These are phyloP conservation scores for Juncus inflexus DNA, from an alignment of 176 grass and related monocot genomes.

Conservation along the genomic window DNA sequence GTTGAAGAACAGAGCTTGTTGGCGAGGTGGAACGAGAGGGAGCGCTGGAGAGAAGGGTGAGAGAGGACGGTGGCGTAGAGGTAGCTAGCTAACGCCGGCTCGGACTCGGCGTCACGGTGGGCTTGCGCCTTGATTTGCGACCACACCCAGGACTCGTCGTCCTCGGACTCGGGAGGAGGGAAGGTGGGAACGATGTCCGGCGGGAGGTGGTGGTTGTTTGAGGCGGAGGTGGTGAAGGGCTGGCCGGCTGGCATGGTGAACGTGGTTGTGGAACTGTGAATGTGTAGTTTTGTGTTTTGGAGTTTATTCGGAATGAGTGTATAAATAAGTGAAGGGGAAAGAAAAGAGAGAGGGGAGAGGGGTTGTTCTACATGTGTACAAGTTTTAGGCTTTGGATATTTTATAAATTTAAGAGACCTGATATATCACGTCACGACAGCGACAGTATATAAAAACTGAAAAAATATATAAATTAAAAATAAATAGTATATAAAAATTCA, in stretches of 20 bases:
- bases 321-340: background rate
- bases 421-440: background rate
- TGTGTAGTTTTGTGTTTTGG: constrained; percentile 17
- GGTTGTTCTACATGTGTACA: too few relatives aligned
- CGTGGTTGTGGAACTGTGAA: background rate
- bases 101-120: constrained; percentile 71
- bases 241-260: constrained; percentile 47
- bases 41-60: constrained; percentile 59
- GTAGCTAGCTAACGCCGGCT: constrained; percentile 76
- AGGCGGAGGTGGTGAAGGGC: constrained; percentile 9
- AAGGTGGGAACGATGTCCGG: constrained; percentile 34
- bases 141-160: constrained; percentile 80
- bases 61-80: constrained; percentile 92
- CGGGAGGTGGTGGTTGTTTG: constrained; percentile 28
- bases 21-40: constrained; percentile 89
- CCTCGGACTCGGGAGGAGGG: constrained; percentile 68
- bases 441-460: too few relatives aligned
- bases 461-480: too few relatives aligned
- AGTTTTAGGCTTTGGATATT: background rate
- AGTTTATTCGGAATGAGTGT: background rate
- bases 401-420: background rate
- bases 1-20: constrained; percentile 97
- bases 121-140: constrained; percentile 86
- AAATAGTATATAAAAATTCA: background rate
- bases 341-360: background rate